A percentile compares a stretch with the other conserved stretches of the same genome.
Evolutionary conservation across 169 alveolate species (phyloP).

Genomic region (Perkinsus marinus): DNA sequence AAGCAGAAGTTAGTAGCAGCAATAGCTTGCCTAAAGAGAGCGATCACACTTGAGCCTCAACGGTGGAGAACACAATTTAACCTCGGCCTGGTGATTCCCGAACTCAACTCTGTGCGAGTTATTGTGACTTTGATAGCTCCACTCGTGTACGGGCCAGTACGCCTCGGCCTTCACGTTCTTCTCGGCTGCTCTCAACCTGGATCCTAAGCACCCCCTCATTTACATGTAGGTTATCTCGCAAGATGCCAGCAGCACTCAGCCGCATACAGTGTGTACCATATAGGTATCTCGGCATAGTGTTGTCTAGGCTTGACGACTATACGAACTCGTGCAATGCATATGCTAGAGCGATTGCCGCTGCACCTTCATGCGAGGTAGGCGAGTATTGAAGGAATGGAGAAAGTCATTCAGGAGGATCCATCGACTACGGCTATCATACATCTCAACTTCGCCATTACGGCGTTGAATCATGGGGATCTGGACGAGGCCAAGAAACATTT

Average conservation of each 20-base stretch:
- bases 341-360: conserved; percentile 54
- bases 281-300: conserved; percentile 42
- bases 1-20: conserved; percentile 59
- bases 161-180: conserved; percentile 72
- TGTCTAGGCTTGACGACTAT: conserved; percentile 60
- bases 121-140: neutral
- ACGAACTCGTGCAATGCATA: conserved; percentile 60
- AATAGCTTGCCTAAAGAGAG: conserved; percentile 64
- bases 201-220: conserved; percentile 55
- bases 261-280: too few relatives aligned
- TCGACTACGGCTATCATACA: conserved; percentile 48
- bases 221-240: conserved; percentile 39
- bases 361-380: neutral
- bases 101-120: neutral
- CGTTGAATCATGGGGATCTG: conserved; percentile 42
- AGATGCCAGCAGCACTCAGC: conserved; percentile 8
- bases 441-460: conserved; percentile 57
- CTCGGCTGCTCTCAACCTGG: conserved; percentile 61
- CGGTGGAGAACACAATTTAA: conserved; percentile 70
- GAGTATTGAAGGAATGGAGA: neutral
- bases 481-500: conserved; percentile 34
- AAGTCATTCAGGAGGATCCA: neutral
- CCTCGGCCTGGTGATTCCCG: conserved; percentile 51
- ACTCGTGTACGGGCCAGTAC: conserved; percentile 57
- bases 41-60: conserved; percentile 69